A percentile compares a stretch with the other conserved stretches of the same genome.
These are phyloP conservation scores for Astrephomene gubernaculifera DNA, from an alignment of 139 green algal genomes.

Conservation along the genomic window DNA sequence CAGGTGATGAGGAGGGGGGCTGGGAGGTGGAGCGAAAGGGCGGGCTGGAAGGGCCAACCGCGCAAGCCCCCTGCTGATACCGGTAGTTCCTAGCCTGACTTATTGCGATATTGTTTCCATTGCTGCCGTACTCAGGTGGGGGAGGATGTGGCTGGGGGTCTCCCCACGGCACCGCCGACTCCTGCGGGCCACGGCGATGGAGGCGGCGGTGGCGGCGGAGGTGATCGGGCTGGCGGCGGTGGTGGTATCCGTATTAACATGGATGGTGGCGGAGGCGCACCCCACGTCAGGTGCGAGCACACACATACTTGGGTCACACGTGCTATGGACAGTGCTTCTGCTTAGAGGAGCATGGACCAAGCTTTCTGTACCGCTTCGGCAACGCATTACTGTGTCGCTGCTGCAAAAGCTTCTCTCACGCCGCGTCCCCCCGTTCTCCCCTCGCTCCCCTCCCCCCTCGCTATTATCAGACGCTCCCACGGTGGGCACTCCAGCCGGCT, in stretches of 20 bases:
- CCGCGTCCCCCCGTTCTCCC: too few relatives aligned
- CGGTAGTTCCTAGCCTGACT: too few relatives aligned
- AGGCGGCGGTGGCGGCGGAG: background rate
- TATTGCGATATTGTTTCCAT: too few relatives aligned
- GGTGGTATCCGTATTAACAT: conserved; percentile 22
- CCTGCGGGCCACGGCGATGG: background rate
- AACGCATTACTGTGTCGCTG: too few relatives aligned
- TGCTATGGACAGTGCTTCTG: too few relatives aligned
- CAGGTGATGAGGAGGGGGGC: background rate
- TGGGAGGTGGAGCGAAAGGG: background rate
- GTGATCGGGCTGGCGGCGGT: too few relatives aligned
- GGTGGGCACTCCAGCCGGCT: background rate
- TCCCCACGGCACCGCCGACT: background rate
- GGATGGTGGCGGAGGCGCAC: background rate
- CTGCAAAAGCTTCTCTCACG: too few relatives aligned
- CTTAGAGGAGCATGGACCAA: too few relatives aligned
- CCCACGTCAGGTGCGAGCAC: background rate
- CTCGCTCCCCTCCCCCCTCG: background rate
- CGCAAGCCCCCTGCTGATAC: background rate
- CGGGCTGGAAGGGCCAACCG: background rate
- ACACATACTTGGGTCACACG: too few relatives aligned
- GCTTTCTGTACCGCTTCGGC: too few relatives aligned
- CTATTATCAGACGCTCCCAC: background rate
- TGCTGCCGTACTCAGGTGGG: too few relatives aligned
- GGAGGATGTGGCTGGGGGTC: background rate